A percentile compares a stretch with the other conserved stretches of the same genome.
Conservation (phyloP, 352 stramenopile genomes). For the Globisporangium cederbergense region DNA sequence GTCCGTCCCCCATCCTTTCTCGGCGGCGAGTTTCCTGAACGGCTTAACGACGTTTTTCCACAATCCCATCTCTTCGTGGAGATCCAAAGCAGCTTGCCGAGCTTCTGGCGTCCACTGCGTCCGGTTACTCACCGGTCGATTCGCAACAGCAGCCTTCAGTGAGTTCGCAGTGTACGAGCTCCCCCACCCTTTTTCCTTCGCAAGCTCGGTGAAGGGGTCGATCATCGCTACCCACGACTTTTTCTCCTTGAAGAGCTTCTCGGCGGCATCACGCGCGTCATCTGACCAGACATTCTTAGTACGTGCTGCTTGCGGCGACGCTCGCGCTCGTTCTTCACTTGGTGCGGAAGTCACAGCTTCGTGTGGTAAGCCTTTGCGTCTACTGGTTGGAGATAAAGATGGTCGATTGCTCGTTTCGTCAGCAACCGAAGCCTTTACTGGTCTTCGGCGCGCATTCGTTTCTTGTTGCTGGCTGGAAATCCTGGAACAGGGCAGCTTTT, state of each 20-base stretch:
- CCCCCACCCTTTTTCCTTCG: not conserved
- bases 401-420: not conserved
- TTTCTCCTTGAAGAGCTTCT: not conserved
- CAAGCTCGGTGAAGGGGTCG: not conserved
- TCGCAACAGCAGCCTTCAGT: not conserved
- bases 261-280: not conserved
- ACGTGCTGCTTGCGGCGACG: not conserved
- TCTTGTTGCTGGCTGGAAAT: not conserved
- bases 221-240: not conserved
- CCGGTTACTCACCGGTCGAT: not conserved
- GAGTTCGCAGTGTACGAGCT: not conserved
- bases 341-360: not conserved
- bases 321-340: not conserved
- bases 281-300: not conserved
- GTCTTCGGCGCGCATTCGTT: not conserved
- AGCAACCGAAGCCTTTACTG: not conserved
- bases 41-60: not conserved
- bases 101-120: not conserved
- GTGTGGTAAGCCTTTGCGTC: not conserved
- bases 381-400: too few species aligned
- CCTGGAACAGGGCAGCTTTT: not conserved
- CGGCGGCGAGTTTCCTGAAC: not conserved
- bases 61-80: not conserved
- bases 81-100: not conserved
- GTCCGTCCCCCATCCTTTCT: not conserved